phyloP scores from a whole-genome alignment of 768 basidiomycete genomes.

The Strobilomyces confusus region DNA sequence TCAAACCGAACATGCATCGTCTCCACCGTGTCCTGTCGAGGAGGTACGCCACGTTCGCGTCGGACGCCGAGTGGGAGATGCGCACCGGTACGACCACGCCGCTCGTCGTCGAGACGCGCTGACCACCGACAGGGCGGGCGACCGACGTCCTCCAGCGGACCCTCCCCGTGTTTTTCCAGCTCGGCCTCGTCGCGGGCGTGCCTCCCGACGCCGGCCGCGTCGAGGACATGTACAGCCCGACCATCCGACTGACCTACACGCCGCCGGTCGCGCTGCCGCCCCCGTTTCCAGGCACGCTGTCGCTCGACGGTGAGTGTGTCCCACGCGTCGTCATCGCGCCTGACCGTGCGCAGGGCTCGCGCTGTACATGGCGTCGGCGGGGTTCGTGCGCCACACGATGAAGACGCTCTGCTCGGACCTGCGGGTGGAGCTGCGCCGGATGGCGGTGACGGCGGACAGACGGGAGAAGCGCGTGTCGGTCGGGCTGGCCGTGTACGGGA shows the following conservation, averaged over 20 bases:
- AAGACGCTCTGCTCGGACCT: constrained; percentile 72
- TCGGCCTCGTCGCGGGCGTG: constrained; percentile 59
- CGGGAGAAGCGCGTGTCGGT: constrained; percentile 61
- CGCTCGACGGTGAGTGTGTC: constrained; percentile 57
- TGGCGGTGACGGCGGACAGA: constrained; percentile 27
- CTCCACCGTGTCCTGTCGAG: too few species aligned
- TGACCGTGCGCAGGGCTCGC: constrained; percentile 51
- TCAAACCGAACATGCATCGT: too few species aligned
- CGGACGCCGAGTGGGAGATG: constrained; percentile 79
- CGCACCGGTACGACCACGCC: constrained; percentile 54
- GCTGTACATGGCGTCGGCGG: constrained; percentile 66
- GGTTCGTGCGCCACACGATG: constrained; percentile 68
- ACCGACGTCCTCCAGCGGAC: constrained; percentile 66
- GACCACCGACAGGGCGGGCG: constrained; percentile 52
- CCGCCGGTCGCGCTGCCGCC: constrained; percentile 63
- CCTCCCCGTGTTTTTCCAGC: constrained; percentile 65
- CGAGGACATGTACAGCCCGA: constrained; percentile 59
- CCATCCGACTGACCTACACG: constrained; percentile 60
- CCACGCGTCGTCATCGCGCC: background rate
- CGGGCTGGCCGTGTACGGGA: constrained; percentile 52
- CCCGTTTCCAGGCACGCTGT: constrained; percentile 66
- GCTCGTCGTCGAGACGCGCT: constrained; percentile 20
- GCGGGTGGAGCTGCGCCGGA: constrained; percentile 49
- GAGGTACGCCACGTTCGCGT: too few species aligned
- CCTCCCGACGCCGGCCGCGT: constrained; percentile 27